phyloP scores from a whole-genome alignment of 768 basidiomycete species.

The Suillus tomentosus region DNA sequence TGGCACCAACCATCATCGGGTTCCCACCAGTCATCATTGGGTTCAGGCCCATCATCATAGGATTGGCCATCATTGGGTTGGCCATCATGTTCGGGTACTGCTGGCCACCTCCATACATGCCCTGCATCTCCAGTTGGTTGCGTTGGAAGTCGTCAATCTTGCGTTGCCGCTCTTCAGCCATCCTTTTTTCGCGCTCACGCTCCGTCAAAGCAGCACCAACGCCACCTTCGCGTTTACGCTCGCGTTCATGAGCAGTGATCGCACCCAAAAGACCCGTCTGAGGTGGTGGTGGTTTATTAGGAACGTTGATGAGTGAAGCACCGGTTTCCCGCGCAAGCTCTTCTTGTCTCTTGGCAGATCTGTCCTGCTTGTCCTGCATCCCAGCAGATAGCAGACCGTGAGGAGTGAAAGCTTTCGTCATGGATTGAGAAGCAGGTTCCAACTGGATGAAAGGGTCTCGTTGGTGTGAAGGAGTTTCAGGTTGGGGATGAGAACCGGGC shows the following conservation, averaged over 20 bases:
- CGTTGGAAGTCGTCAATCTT: conserved; percentile 90
- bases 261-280: conserved; percentile 95
- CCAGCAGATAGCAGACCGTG: conserved; percentile 95
- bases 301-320: conserved; percentile 92
- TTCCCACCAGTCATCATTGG: conserved; percentile 58
- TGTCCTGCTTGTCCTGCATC: conserved; percentile 92
- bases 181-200: conserved; percentile 87
- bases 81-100: conserved; percentile 42
- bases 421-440: conserved; percentile 65
- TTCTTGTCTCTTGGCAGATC: conserved; percentile 94
- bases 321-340: conserved; percentile 91
- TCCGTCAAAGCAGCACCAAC: conserved; percentile 94
- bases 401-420: conserved; percentile 94
- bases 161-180: conserved; percentile 91
- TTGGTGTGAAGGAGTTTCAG: conserved; percentile 36
- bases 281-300: conserved; percentile 90
- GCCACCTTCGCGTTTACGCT: conserved; percentile 92
- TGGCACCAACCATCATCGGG: conserved; percentile 50
- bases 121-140: conserved; percentile 89
- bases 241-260: conserved; percentile 92
- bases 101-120: conserved; percentile 64
- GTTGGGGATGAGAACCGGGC: conserved; percentile 40
- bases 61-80: conserved; percentile 77
- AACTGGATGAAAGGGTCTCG: conserved; percentile 73
- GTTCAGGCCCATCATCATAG: conserved; percentile 63